phyloP scores from a whole-genome alignment of 805 yeast species.

The Yarrowia sp. region DNA sequence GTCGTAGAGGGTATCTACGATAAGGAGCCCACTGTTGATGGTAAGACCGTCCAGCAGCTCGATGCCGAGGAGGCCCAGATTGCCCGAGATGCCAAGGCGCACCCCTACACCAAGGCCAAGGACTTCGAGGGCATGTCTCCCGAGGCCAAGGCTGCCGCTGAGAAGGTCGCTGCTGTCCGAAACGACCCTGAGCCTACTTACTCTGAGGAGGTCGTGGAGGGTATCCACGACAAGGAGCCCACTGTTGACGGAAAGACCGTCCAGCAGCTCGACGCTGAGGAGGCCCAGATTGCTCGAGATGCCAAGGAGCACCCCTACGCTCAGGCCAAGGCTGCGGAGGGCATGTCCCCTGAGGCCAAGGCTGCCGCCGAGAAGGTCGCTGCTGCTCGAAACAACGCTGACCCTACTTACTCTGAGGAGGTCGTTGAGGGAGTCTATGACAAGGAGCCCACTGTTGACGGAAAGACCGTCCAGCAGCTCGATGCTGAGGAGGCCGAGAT shows the following conservation, averaged over 20 bases:
- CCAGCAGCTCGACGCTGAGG: neutral
- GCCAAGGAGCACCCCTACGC: neutral
- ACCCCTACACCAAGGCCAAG: neutral
- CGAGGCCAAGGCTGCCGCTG: neutral
- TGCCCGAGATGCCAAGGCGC: neutral
- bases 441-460: neutral
- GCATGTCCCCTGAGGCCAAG: neutral
- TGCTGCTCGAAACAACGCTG: neutral
- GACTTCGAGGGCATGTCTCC: neutral
- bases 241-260: neutral
- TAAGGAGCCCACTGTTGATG: neutral
- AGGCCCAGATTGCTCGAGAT: neutral
- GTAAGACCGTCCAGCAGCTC: neutral
- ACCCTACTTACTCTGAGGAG: neutral
- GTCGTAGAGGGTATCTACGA: neutral
- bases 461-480: neutral
- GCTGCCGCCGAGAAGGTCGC: neutral
- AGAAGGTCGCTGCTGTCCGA: neutral
- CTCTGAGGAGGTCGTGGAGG: neutral
- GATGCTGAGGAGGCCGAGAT: constrained; percentile 10
- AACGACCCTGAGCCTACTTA: neutral
- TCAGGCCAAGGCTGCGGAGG: no score
- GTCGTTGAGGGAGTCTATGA: neutral
- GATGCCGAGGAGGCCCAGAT: neutral
- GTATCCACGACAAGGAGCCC: neutral